Evolutionary conservation across 768 basidiomycete species (phyloP).

Genomic region (Termitomyces sp.): DNA sequence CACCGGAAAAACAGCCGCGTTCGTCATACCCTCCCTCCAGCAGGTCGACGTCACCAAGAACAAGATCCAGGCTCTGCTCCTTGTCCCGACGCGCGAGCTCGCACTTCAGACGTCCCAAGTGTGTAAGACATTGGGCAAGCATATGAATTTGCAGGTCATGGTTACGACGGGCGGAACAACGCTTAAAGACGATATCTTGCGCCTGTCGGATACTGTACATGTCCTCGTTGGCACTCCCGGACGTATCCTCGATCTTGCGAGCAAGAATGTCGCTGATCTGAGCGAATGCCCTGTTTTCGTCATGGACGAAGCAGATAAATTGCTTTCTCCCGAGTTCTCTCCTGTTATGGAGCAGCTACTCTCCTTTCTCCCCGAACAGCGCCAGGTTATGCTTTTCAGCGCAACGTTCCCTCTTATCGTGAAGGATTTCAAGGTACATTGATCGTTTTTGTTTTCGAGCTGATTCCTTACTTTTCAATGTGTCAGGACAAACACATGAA

Average conservation of each 20-base stretch:
- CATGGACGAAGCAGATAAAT: conserved; percentile 99
- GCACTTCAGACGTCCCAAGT: conserved; percentile 99
- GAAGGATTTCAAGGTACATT: conserved; percentile 91
- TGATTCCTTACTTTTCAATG: conserved; percentile 6
- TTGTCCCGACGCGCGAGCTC: conserved; percentile 98
- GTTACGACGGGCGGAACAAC: conserved; percentile 98
- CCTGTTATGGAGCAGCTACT: conserved; percentile 98
- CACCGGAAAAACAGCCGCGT: conserved; percentile 97
- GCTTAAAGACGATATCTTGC: conserved; percentile 95
- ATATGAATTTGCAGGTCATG: conserved; percentile 96
- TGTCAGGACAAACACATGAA: conserved; percentile 92
- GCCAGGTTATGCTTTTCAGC: conserved; percentile 99
- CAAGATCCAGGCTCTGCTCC: conserved; percentile 94
- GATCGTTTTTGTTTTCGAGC: neutral
- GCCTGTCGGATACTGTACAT: conserved; percentile 85
- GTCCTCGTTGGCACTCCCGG: conserved; percentile 97
- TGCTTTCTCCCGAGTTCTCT: conserved; percentile 94
- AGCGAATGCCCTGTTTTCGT: conserved; percentile 94
- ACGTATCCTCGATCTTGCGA: conserved; percentile 89
- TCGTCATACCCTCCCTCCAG: conserved; percentile 95
- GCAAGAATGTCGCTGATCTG: conserved; percentile 91
- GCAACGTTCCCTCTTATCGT: conserved; percentile 99
- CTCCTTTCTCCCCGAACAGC: conserved; percentile 71
- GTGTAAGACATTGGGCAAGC: conserved; percentile 94
- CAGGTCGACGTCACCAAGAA: conserved; percentile 77